phyloP scores from a whole-genome alignment of 179 eudicot genomes.

The Pouteria campechiana region DNA sequence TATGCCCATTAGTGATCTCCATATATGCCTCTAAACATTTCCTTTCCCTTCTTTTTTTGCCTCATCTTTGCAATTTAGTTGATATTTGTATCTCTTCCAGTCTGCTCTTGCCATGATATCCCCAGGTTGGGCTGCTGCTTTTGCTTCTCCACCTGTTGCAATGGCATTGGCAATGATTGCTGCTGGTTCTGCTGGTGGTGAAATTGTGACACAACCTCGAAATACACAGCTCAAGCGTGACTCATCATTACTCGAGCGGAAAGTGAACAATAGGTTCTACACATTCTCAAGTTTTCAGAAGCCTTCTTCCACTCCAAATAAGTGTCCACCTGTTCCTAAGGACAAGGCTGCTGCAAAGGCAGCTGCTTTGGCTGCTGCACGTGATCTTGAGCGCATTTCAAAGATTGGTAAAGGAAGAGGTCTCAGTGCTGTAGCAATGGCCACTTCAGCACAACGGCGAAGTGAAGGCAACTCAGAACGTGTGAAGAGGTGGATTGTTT shows the following conservation, averaged over 20 bases:
- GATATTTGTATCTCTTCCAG: slow-evolving; percentile 36
- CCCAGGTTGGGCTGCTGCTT: slow-evolving; percentile 98
- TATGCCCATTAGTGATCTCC: too few species aligned
- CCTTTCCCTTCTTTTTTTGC: not conserved
- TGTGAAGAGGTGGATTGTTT: slow-evolving; percentile 83
- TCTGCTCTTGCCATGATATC: slow-evolving; percentile 98
- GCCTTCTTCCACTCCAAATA: slow-evolving; percentile 44
- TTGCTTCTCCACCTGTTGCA: slow-evolving; percentile 99
- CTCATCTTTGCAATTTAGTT: slow-evolving; percentile 6
- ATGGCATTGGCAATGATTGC: slow-evolving; percentile 99
- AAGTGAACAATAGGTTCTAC: slow-evolving; percentile 59
- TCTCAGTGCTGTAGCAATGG: slow-evolving; percentile 99
- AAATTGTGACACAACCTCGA: slow-evolving; percentile 55
- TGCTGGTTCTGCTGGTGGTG: slow-evolving; percentile 99
- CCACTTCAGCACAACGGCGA: slow-evolving; percentile 91
- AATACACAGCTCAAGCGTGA: slow-evolving; percentile 70
- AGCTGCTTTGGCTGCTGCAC: slow-evolving; percentile 98
- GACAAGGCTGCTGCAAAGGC: slow-evolving; percentile 99
- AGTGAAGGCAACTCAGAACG: slow-evolving; percentile 72
- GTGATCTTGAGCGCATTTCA: slow-evolving; percentile 96
- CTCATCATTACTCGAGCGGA: slow-evolving; percentile 74
- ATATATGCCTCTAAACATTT: not conserved
- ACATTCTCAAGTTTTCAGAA: slow-evolving; percentile 92
- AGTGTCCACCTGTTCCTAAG: slow-evolving; percentile 46
- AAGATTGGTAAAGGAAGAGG: slow-evolving; percentile 99